These are phyloP conservation scores for Penium margaritaceum DNA, from an alignment of 139 green algal species.

Conservation along the genomic window DNA sequence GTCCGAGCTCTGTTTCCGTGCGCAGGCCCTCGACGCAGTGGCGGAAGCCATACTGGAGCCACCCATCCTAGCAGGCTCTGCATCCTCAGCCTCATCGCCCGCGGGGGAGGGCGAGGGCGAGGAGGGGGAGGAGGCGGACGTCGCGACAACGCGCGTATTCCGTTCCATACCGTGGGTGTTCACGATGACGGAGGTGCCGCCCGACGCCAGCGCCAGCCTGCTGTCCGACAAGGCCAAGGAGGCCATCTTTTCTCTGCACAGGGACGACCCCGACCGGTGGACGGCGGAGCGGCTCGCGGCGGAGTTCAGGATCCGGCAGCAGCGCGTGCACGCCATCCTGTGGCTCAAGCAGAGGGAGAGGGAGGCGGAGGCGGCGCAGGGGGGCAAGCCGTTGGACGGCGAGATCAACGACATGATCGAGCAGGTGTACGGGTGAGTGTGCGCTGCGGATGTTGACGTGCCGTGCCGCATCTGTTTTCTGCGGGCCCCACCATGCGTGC, in stretches of 20 bases:
- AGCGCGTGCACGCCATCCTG: constrained; percentile 42
- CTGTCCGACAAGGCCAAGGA: constrained; percentile 34
- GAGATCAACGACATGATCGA: constrained; percentile 28
- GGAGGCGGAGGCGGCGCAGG: constrained; percentile 35
- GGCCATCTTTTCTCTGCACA: constrained; percentile 29
- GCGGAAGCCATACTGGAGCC: too few relatives aligned
- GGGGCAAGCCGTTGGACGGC: constrained; percentile 30
- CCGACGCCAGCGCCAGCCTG: constrained; percentile 8
- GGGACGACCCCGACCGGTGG: constrained; percentile 21
- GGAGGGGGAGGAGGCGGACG: too few relatives aligned
- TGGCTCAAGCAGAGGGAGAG: constrained; percentile 38
- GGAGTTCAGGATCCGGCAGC: constrained; percentile 39
- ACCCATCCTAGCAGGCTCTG: too few relatives aligned
- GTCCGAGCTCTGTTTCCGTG: too few relatives aligned
- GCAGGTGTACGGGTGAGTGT: constrained; percentile 15
- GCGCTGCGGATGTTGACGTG: too few relatives aligned
- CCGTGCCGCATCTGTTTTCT: background rate
- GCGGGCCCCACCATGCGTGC: background rate
- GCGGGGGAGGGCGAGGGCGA: too few relatives aligned
- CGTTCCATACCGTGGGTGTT: constrained; percentile 26
- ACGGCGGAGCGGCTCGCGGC: constrained; percentile 27
- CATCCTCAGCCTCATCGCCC: too few relatives aligned
- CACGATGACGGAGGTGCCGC: constrained; percentile 23
- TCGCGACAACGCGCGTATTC: too few relatives aligned
- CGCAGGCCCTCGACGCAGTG: too few relatives aligned